A percentile compares a stretch with the other conserved stretches of the same genome.
These are phyloP conservation scores for Cyclospora cayetanensis DNA, from an alignment of 169 alveolate species.

Conservation along the genomic window DNA sequence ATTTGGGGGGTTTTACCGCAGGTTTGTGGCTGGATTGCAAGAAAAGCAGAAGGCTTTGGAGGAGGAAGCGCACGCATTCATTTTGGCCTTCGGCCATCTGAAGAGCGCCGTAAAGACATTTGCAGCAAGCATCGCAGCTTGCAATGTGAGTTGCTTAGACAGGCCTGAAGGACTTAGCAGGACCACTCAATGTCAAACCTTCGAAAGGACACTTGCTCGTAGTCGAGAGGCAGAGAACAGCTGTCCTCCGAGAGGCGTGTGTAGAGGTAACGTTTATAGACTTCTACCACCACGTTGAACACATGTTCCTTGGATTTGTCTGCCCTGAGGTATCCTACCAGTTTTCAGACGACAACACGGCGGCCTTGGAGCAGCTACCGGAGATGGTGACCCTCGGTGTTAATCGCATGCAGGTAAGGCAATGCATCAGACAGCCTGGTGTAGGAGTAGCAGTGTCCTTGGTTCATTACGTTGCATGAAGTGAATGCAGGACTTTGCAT, in stretches of 20 bases:
- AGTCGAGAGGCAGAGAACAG: background rate
- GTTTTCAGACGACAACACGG: constrained; percentile 34
- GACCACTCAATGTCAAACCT: no score
- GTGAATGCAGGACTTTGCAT: background rate
- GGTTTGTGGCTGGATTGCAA: constrained; percentile 45
- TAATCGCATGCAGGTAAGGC: constrained; percentile 46
- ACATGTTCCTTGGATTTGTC: no score
- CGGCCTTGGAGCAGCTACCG: constrained; percentile 14
- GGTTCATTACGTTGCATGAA: background rate
- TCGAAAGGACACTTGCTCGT: no score
- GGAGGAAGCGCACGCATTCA: constrained; percentile 28
- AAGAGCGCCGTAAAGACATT: background rate
- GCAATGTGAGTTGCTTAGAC: constrained; percentile 54
- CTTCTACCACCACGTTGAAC: no score
- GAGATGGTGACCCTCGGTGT: constrained; percentile 41
- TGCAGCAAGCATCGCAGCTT: constrained; percentile 41
- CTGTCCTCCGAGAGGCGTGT: background rate
- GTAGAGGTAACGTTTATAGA: no score
- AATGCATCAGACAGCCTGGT: background rate
- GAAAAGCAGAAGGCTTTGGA: constrained; percentile 21
- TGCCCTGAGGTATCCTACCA: background rate
- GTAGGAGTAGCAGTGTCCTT: background rate
- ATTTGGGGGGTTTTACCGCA: no score
- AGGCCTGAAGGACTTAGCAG: no score
- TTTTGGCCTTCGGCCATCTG: constrained; percentile 6